Conservation (phyloP, 768 basidiomycete species). For the Kwoniella dendrophila region DNA sequence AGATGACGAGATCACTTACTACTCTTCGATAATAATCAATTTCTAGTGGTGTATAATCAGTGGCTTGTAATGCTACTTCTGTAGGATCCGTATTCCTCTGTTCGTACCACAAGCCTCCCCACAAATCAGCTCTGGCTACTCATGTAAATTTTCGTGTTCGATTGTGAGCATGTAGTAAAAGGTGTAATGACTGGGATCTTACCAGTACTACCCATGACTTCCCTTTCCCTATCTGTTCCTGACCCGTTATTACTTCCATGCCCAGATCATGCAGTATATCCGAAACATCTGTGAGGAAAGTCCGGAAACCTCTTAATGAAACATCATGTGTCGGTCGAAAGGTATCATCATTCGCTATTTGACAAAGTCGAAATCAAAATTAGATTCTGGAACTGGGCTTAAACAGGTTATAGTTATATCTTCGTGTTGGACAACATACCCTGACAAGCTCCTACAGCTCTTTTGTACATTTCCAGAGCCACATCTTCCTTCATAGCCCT, state of each 20-base stretch:
- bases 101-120: constrained; percentile 1
- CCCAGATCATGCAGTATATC: constrained; percentile 38
- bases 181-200: constrained; percentile 14
- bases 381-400: not conserved
- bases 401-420: not conserved
- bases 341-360: constrained; percentile 20
- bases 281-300: constrained; percentile 35
- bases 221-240: constrained; percentile 38
- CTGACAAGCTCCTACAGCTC: constrained; percentile 38
- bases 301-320: constrained; percentile 21
- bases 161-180: not conserved
- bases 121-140: not conserved
- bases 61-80: constrained; percentile 31
- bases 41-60: constrained; percentile 46
- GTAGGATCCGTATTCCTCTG: constrained; percentile 47
- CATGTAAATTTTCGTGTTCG: not conserved
- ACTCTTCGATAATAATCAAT: constrained; percentile 45
- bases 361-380: not conserved
- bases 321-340: constrained; percentile 27
- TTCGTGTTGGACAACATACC: constrained; percentile 26
- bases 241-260: constrained; percentile 33
- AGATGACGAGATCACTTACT: constrained; percentile 33
- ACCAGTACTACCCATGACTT: constrained; percentile 40
- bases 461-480: constrained; percentile 47
- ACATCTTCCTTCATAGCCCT: constrained; percentile 37